A percentile compares a stretch with the other conserved stretches of the same genome.
These are phyloP conservation scores for Rhodotorula kratochvilovae DNA, from an alignment of 768 basidiomycete species.

Conservation along the genomic window DNA sequence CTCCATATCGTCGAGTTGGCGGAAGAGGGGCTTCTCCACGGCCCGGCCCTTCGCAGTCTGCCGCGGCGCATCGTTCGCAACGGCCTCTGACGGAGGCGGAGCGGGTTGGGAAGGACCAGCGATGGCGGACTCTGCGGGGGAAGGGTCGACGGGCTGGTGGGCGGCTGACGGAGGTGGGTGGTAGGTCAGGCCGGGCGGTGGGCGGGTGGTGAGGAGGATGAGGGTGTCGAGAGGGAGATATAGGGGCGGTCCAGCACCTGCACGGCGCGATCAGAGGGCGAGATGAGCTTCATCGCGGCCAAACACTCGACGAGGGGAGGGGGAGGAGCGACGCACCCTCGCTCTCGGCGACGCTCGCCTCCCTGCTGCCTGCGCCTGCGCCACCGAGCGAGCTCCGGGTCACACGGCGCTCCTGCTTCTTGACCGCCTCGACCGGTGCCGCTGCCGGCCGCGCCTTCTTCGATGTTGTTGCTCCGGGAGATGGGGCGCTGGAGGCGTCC, in stretches of 20 bases:
- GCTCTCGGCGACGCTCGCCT: background rate
- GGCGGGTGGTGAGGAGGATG: conserved; percentile 26
- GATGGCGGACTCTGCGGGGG: background rate
- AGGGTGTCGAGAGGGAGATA: conserved; percentile 18
- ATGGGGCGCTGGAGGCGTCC: background rate
- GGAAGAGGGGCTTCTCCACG: conserved; percentile 9
- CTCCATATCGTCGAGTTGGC: conserved; percentile 19
- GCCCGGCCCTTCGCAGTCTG: background rate
- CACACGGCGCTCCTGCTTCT: conserved; percentile 1
- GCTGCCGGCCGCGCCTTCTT: background rate
- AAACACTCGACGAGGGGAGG: background rate
- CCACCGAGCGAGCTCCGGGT: conserved; percentile 9
- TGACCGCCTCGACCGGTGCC: background rate
- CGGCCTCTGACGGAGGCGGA: background rate
- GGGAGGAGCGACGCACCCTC: background rate
- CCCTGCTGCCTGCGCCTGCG: background rate
- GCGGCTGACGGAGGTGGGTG: background rate
- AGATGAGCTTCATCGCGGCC: background rate
- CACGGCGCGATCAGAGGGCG: background rate
- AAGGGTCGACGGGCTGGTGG: too few relatives aligned
- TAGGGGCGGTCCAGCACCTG: background rate
- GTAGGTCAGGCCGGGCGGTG: background rate
- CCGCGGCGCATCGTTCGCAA: background rate
- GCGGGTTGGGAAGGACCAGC: background rate
- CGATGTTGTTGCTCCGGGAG: background rate